A percentile compares a stretch with the other conserved stretches of the same genome.
Evolutionary conservation across 164 flowering plant genomes (phyloP).

Genomic region (Berberis vulgaris): DNA sequence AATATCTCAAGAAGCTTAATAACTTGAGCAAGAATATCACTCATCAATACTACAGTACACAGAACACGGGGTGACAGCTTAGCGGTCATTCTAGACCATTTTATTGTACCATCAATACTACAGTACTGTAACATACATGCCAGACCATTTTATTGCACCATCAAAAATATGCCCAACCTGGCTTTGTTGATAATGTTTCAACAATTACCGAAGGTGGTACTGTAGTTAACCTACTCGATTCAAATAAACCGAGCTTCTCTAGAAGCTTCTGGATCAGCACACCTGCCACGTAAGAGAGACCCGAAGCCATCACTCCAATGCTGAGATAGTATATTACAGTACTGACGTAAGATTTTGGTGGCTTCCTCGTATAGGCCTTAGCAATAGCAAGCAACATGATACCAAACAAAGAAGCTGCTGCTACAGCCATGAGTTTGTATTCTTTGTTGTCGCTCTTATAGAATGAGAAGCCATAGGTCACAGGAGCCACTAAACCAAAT

Average conservation of each 20-base stretch:
- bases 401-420: slow-evolving; percentile 38
- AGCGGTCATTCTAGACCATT: no score
- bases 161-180: no score
- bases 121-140: no score
- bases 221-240: neutral
- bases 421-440: slow-evolving; percentile 33
- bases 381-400: slow-evolving; percentile 34
- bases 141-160: no score
- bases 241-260: slow-evolving; percentile 11
- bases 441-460: slow-evolving; percentile 24
- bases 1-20: no score
- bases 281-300: slow-evolving; percentile 28
- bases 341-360: slow-evolving; percentile 21
- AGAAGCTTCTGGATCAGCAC: slow-evolving; percentile 18
- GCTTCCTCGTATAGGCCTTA: slow-evolving; percentile 21
- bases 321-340: slow-evolving; percentile 19
- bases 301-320: slow-evolving; percentile 20
- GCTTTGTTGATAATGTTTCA: no score
- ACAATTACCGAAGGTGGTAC: no score
- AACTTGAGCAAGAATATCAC: no score
- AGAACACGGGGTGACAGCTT: no score
- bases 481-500: slow-evolving; percentile 45
- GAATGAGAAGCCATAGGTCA: slow-evolving; percentile 41
- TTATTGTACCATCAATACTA: no score
- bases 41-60: no score